Conservation (phyloP, 2,329 filamentous ascomycete genomes). For the Ascochyta fabae region DNA sequence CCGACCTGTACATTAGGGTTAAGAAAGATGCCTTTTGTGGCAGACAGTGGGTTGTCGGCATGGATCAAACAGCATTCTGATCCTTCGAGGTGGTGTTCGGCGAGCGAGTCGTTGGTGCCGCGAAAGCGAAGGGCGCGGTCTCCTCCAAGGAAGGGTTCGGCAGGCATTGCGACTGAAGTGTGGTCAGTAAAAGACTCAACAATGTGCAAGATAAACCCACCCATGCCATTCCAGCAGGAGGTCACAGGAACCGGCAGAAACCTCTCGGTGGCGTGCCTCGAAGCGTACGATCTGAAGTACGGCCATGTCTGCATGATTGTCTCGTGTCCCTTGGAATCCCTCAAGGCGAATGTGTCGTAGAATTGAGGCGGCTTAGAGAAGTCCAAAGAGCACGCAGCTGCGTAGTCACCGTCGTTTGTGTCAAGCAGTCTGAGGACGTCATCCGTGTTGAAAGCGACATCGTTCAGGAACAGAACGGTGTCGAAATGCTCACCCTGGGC, state of each 20-base stretch:
- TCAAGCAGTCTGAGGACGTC: constrained; percentile 63
- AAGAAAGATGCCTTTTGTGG: constrained; percentile 64
- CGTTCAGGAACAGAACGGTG: constrained; percentile 67
- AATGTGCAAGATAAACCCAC: constrained; percentile 6
- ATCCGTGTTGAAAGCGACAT: constrained; percentile 65
- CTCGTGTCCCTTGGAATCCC: constrained; percentile 60
- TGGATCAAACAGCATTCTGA: constrained; percentile 82
- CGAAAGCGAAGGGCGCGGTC: constrained; percentile 63
- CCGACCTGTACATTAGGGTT: constrained; percentile 74
- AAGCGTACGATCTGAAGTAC: constrained; percentile 61
- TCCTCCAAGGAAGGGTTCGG: constrained; percentile 31
- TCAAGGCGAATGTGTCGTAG: constrained; percentile 69
- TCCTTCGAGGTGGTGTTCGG: constrained; percentile 69
- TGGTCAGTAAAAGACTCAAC: neutral
- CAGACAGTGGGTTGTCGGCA: constrained; percentile 68
- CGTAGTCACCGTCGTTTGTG: constrained; percentile 65
- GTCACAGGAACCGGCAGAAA: constrained; percentile 61
- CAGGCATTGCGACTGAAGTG: constrained; percentile 42
- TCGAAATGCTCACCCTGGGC: constrained; percentile 61
- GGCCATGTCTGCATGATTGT: constrained; percentile 65
- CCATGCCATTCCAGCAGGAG: constrained; percentile 74
- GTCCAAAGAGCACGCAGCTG: constrained; percentile 68
- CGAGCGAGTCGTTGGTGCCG: constrained; percentile 67
- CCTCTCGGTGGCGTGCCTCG: constrained; percentile 60
- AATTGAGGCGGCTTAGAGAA: constrained; percentile 61